Evolutionary conservation across 192 early-diverging fungal genomes (phyloP).

Genomic region (Gryganskiella cystojenkinii): DNA sequence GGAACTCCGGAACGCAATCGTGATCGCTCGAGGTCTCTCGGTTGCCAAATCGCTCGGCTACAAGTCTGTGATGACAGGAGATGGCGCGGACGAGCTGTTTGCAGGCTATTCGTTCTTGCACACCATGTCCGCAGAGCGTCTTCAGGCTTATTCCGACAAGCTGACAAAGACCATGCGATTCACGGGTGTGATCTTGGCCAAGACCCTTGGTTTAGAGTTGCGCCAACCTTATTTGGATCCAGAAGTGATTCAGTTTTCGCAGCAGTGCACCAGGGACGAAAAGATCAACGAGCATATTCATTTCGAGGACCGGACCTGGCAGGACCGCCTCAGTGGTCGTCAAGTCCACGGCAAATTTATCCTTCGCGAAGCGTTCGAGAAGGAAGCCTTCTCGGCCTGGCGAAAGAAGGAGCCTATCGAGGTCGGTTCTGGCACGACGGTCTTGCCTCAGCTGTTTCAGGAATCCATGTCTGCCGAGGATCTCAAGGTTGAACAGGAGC

Average conservation of each 20-base stretch:
- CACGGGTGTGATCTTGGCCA: slow-evolving; percentile 60
- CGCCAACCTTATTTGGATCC: slow-evolving; percentile 69
- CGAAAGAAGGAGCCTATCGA: slow-evolving; percentile 78
- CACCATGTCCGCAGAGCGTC: slow-evolving; percentile 55
- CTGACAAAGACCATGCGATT: slow-evolving; percentile 64
- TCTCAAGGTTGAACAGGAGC: slow-evolving; percentile 31
- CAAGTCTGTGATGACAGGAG: slow-evolving; percentile 66
- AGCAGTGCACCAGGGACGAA: slow-evolving; percentile 49
- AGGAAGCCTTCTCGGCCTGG: slow-evolving; percentile 65
- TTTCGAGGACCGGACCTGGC: slow-evolving; percentile 29
- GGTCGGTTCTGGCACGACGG: slow-evolving; percentile 67
- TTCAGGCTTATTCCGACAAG: slow-evolving; percentile 60
- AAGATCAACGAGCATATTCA: slow-evolving; percentile 57
- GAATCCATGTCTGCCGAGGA: slow-evolving; percentile 34
- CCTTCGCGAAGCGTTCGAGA: slow-evolving; percentile 68
- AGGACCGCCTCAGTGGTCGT: slow-evolving; percentile 25
- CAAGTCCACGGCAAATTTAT: slow-evolving; percentile 68
- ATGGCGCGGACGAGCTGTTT: slow-evolving; percentile 79
- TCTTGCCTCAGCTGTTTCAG: slow-evolving; percentile 61
- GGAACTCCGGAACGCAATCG: slow-evolving; percentile 75
- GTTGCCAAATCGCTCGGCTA: slow-evolving; percentile 58
- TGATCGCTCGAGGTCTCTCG: slow-evolving; percentile 63
- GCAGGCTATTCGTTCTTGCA: slow-evolving; percentile 75
- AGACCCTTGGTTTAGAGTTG: slow-evolving; percentile 54
- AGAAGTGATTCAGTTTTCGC: slow-evolving; percentile 62